Base-by-base conservation (phyloP, 495 filamentous ascomycete species). In the Cercophora samala region DNA sequence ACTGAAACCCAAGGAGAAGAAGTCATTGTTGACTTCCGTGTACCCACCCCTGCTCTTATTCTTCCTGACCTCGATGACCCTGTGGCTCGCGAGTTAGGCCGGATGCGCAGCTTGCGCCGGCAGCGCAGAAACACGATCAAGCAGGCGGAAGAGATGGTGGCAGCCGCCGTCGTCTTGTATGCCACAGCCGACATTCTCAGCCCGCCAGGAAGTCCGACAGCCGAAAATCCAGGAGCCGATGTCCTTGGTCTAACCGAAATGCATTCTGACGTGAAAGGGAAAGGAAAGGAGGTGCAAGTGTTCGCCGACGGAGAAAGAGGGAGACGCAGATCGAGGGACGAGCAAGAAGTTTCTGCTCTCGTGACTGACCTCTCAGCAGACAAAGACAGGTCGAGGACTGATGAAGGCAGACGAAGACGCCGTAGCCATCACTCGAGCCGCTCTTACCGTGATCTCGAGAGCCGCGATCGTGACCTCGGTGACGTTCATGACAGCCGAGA, bases 301-400 rank as follows among this genome's bases (percentile, higher is more conserved):
- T 60, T 62, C 32, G 66, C 23, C 37, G 65, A 66, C 51, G 63
- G 66, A 52, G 71, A 67, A 23, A 70, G 74, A 58, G 73, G 72
- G 62, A 75, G 74, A 64, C 71, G 70, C 64, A 71, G 71, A 67
- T 67, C 71, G 65, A 66, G 72, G 69, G 69, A 73, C 66, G 70
- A 76, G 66, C 68, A 63, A 54, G 68, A 66, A 59, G 68, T 73
- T 72, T 69, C 73, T 71, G 66, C 64, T 62, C 71, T 74, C 73
- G 78, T 80, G 78, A 74, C 80, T 83, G 80, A 82, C 80, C 74
- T 78, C 72, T 78, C 67, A 73, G 73, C 77, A 82, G 79, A 77
- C 73, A 78, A 79, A 73, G 70, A 68, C 60, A 78, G 72, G 63
- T 29, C 65, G 53, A 73, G 64, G 65, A 51, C 71, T 32, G 79